Evolutionary conservation across 2,329 filamentous ascomycete genomes (phyloP).

Genomic region (Pseudocercospora pini-densiflorae): DNA sequence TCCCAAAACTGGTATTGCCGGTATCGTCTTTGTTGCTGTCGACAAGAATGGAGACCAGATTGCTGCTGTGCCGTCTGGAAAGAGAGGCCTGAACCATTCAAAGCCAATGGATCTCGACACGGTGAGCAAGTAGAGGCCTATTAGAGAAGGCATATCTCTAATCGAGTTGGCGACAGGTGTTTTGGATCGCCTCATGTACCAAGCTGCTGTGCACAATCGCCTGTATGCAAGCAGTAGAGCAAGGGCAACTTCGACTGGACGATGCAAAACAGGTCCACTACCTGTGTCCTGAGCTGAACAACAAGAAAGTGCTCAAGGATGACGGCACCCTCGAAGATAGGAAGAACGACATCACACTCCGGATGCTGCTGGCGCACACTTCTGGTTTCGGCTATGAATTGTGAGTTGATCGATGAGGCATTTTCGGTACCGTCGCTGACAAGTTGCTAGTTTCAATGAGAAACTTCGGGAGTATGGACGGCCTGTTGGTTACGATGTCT

Average conservation of each 20-base stretch:
- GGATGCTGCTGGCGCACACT: slow-evolving; percentile 57
- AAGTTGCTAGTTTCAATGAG: slow-evolving; percentile 45
- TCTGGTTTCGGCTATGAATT: slow-evolving; percentile 56
- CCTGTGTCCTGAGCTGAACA: slow-evolving; percentile 50
- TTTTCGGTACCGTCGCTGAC: slow-evolving; percentile 1
- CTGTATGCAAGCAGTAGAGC: slow-evolving; percentile 55
- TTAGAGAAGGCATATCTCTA: not conserved
- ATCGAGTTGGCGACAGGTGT: slow-evolving; percentile 44
- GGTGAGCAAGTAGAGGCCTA: not conserved
- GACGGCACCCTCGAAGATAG: slow-evolving; percentile 48
- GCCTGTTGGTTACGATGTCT: slow-evolving; percentile 62
- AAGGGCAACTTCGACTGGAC: slow-evolving; percentile 48
- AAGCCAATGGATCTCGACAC: slow-evolving; percentile 64
- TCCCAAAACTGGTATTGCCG: slow-evolving; percentile 42
- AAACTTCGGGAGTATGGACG: slow-evolving; percentile 48
- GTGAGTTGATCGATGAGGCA: slow-evolving; percentile 24
- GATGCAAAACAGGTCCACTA: slow-evolving; percentile 46
- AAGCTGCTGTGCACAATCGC: slow-evolving; percentile 52
- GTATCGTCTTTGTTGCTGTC: slow-evolving; percentile 51
- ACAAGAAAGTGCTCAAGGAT: slow-evolving; percentile 47
- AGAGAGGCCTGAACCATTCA: slow-evolving; percentile 42
- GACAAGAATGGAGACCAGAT: slow-evolving; percentile 51
- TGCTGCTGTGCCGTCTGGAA: slow-evolving; percentile 49
- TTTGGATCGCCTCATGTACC: slow-evolving; percentile 60
- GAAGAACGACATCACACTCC: slow-evolving; percentile 53